phyloP scores from a whole-genome alignment of 257 asterid species.

The Solanum virginianum region DNA sequence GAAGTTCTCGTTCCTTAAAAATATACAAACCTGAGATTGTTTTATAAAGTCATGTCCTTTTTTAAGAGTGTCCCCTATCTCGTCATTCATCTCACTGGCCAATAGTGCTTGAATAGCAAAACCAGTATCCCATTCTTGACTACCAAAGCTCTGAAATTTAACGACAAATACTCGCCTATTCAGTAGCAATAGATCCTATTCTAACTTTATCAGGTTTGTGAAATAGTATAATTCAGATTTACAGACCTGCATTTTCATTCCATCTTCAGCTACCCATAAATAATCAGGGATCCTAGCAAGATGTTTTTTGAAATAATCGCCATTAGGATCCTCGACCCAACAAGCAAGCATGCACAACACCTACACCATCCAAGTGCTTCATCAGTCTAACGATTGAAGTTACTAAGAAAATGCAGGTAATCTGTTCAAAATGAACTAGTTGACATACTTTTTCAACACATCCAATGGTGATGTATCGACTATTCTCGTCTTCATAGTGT shows the following conservation, averaged over 20 bases:
- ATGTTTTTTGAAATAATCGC: conserved; percentile 69
- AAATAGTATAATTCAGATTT: background rate
- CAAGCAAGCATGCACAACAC: conserved; percentile 68
- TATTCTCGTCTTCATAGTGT: conserved; percentile 64
- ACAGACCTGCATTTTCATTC: conserved; percentile 74
- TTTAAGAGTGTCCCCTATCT: conserved; percentile 50
- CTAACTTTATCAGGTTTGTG: background rate
- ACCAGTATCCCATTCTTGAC: conserved; percentile 86
- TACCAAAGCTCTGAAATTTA: conserved; percentile 63
- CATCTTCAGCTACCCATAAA: conserved; percentile 74
- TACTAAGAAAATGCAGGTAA: background rate
- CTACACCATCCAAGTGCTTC: background rate
- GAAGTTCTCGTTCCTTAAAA: background rate
- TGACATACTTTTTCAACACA: conserved; percentile 41
- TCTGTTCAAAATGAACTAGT: background rate
- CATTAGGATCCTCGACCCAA: conserved; percentile 72
- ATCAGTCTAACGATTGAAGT: background rate
- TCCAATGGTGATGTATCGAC: conserved; percentile 64
- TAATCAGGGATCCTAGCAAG: conserved; percentile 67
- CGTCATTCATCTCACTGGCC: conserved; percentile 49
- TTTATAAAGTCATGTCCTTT: conserved; percentile 66
- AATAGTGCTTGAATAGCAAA: conserved; percentile 72
- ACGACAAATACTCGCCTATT: background rate
- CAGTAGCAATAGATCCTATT: background rate
- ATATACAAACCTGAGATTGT: conserved; percentile 52